A percentile compares a stretch with the other conserved stretches of the same genome.
Conservation (phyloP, 2,329 filamentous ascomycete genomes). For the Bipolaris victoriae region DNA sequence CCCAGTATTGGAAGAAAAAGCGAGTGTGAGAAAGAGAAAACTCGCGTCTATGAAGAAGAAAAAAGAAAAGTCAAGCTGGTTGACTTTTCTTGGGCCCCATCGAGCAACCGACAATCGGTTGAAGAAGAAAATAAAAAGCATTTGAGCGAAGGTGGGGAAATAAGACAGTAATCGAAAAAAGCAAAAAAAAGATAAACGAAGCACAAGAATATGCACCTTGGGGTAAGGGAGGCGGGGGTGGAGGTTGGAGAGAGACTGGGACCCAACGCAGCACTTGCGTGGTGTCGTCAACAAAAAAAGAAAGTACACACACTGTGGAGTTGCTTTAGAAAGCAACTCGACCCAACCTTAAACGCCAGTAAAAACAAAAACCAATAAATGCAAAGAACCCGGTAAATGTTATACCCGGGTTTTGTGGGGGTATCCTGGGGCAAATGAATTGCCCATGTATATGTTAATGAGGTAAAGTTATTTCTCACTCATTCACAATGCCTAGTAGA, state of each 20-base stretch:
- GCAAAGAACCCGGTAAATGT: slow-evolving; percentile 3
- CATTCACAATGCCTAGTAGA: slow-evolving; percentile 28
- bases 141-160: background rate
- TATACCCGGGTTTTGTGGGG: slow-evolving; percentile 7
- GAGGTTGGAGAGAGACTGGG: background rate
- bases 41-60: no score
- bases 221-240: background rate
- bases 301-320: background rate
- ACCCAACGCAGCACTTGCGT: slow-evolving; percentile 20
- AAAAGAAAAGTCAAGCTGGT: no score
- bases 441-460: slow-evolving; percentile 7
- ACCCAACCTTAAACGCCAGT: slow-evolving; percentile 6
- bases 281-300: slow-evolving; percentile 1
- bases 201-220: background rate
- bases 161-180: background rate
- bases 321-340: background rate
- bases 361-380: background rate
- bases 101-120: background rate
- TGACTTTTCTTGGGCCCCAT: background rate
- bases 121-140: background rate
- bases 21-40: background rate
- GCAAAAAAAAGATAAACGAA: background rate
- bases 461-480: background rate
- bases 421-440: slow-evolving; percentile 13
- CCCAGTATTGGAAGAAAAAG: no score